Evolutionary conservation across 2,329 filamentous ascomycete genomes (phyloP), one percentile per base, ranked within the genome.

Genomic region (Pseudonectria buxi): DNA sequence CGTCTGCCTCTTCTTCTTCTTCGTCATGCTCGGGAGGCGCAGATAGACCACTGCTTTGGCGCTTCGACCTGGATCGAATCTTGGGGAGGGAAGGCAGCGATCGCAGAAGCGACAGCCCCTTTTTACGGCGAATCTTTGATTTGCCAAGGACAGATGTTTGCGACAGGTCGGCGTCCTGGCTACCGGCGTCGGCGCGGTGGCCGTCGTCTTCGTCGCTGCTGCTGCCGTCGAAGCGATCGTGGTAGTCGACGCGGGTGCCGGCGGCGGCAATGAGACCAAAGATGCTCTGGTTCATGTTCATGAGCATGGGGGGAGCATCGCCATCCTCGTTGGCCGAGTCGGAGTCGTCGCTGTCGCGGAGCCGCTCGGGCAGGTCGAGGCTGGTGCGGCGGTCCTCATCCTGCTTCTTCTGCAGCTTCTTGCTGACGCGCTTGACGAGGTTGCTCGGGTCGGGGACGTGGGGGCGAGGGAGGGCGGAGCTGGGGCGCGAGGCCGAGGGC

Each of bases 251-350:
- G 40, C 78, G 79, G 22, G 86, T 89, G 6, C 88, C 86, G 26
- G 87, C 87, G 12, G 87, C 86, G 6, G 89, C 86, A 47, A 96
- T 89, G 63, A 96, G 77, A 35, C 87, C 88, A 59, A 95, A 94
- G 36, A 96, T 81, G 46, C 86, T 94, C 68, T 95, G 89, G 61
- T 95, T 92, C 80, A 94, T 86, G 54, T 88, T 86, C 62, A 77
- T 68, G 39, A 74, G 71, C 57, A 74, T 67, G 44, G 69, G 65
- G 11, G 65, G 61, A 26, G 67, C 60, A 4, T 61, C 46, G 28
- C 69, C 61, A 26, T 72, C 68, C 47, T 75, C 68, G 30, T 73
- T 70, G 24, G 57, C 62, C 13, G 64, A 64, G n/a, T 63, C 63
- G 39, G 64, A 64, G n/a, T 63, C 63, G 39, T 73, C 71, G 43